Conservation (phyloP, 2,329 filamentous ascomycete species). For the Colletotrichum liriopes region DNA sequence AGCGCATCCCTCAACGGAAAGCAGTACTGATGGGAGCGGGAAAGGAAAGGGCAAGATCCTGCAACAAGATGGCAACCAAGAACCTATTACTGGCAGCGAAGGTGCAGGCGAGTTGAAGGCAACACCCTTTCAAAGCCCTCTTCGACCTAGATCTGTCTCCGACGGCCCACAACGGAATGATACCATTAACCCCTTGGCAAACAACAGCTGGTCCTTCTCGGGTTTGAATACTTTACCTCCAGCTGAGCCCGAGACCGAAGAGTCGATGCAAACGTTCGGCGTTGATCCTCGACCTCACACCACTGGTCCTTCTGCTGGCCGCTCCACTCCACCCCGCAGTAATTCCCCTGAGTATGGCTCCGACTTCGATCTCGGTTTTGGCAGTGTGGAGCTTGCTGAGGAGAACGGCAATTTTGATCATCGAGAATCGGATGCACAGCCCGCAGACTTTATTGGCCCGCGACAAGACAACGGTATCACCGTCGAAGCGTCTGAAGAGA, state of each 20-base stretch:
- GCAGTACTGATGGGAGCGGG: conserved; percentile 19
- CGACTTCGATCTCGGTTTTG: conserved; percentile 13
- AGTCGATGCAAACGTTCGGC: conserved; percentile 6
- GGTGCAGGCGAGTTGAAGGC: conserved; percentile 10
- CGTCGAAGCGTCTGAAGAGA: conserved; percentile 13
- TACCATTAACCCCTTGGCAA: conserved; percentile 67
- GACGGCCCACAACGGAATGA: conserved; percentile 67
- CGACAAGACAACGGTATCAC: neutral
- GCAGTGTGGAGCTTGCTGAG: neutral
- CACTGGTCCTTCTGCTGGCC: neutral
- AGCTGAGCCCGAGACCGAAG: conserved; percentile 6
- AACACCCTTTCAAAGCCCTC: conserved; percentile 38
- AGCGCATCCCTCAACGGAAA: neutral
- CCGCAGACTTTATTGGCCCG: neutral
- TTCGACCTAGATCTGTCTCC: conserved; percentile 68
- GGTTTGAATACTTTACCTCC: conserved; percentile 51
- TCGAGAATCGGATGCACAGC: neutral
- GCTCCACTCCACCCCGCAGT: conserved; percentile 19
- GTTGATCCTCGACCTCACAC: neutral
- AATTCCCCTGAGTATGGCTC: conserved; percentile 26
- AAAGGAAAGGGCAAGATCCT: conserved; percentile 46
- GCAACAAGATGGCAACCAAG: conserved; percentile 12
- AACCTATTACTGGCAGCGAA: conserved; percentile 20
- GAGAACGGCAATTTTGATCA: conserved; percentile 2
- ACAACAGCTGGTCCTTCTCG: conserved; percentile 74